Base-by-base conservation (phyloP, 2,329 filamentous ascomycete genomes). In the Cladophialophora carrionii region DNA sequence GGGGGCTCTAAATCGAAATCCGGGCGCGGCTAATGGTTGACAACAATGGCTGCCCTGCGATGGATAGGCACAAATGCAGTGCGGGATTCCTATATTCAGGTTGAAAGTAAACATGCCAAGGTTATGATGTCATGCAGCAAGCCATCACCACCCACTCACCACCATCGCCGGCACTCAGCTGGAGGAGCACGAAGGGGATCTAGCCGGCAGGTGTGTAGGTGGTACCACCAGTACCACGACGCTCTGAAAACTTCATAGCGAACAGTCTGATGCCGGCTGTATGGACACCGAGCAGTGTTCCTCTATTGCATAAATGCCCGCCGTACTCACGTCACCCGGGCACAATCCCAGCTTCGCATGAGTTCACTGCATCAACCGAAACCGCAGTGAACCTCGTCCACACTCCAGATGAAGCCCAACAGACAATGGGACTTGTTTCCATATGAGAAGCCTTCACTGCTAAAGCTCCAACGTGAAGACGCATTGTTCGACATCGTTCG, bases 51-150 rank as follows among this genome's bases (percentile, higher is more conserved):
- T 57, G n/a, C 9, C 37, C 46, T 20, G 20, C 12, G 17, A 43
- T 12, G 7, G 37, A 48, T n/a, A 29, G 14, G 22, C 29, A 51
- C 14, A 20, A 48, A n/a, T 41, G 37, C n/a, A 41, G 22, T n/a
- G 48, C 22, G 6, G 4, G 1, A 14, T 14, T 41, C 29, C 31
- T 29, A 41, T 9, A 17, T 41, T 20, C 17, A 8, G 29, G 14
- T 8, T 6, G 5, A 57, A 14, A 51, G 60, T 62, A 62, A 62
- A 62, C 52, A 62, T 57, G 60, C 60, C 60, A 62, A 62, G 60
- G 34, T 12, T 17, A 48, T 51, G 48, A 51, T 46, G 22, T 46
- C 32, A 37, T 46, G 17, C 32, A 24, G 34, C 22, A 37, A 20
- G 4, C 34, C 26, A 29, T 29, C 26, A 29, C 17, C 22, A 41